Conservation (phyloP, 2,329 filamentous ascomycete genomes). For the Cryoendolithus antarcticus region DNA sequence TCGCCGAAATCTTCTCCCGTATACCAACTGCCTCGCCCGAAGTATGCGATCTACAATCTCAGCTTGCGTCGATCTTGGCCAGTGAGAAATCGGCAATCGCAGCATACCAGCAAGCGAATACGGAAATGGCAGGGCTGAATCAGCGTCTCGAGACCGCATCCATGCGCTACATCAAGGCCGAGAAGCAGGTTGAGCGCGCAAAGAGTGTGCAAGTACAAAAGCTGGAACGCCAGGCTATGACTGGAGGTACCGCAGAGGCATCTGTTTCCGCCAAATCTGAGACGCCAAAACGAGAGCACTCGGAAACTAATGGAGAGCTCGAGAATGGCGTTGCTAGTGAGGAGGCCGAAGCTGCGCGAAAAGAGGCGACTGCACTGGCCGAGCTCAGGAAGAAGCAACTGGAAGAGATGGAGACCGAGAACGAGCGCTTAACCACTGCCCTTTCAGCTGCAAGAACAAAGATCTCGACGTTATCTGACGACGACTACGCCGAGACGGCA, state of each 20-base stretch:
- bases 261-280: slow-evolving; percentile 13
- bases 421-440: slow-evolving; percentile 63
- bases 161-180: slow-evolving; percentile 83
- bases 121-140: slow-evolving; percentile 73
- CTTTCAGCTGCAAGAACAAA: slow-evolving; percentile 59
- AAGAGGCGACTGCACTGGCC: slow-evolving; percentile 63
- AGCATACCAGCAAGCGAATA: slow-evolving; percentile 60
- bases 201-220: slow-evolving; percentile 86
- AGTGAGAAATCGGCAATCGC: slow-evolving; percentile 70
- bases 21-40: slow-evolving; percentile 48
- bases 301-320: slow-evolving; percentile 38
- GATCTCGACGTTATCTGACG: slow-evolving; percentile 66
- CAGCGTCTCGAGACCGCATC: slow-evolving; percentile 82
- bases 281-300: slow-evolving; percentile 38
- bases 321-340: slow-evolving; percentile 46
- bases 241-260: slow-evolving; percentile 44
- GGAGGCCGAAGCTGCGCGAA: slow-evolving; percentile 62
- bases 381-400: slow-evolving; percentile 83
- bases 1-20: slow-evolving; percentile 53
- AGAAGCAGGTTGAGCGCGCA: slow-evolving; percentile 82
- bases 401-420: slow-evolving; percentile 64
- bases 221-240: slow-evolving; percentile 75
- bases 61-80: slow-evolving; percentile 63
- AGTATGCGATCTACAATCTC: slow-evolving; percentile 58
- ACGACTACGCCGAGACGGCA: slow-evolving; percentile 86